Conservation (phyloP, 805 yeast genomes). For the Starmerella khaoyaiensis region DNA sequence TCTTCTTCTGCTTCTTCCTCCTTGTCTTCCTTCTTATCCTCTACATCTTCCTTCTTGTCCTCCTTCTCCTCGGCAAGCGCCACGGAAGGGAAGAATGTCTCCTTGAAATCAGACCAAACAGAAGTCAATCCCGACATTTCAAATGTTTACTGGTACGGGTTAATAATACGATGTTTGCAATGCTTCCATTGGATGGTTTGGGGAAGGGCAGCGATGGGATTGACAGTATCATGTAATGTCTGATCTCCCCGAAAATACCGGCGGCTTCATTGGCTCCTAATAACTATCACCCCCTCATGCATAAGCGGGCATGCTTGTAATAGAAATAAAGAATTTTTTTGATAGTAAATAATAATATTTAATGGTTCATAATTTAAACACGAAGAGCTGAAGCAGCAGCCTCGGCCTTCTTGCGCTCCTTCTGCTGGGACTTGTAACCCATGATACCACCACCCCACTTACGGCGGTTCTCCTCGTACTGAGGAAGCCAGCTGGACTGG, state of each 20-base stretch:
- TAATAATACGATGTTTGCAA: conserved; percentile 13
- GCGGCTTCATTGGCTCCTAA: no score
- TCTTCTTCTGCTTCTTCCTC: conserved; percentile 24
- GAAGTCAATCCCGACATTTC: conserved; percentile 21
- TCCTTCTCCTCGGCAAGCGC: conserved; percentile 59
- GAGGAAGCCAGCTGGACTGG: conserved; percentile 83
- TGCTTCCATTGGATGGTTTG: conserved; percentile 11
- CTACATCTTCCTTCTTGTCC: conserved; percentile 16
- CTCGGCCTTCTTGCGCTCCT: conserved; percentile 63
- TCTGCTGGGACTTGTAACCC: conserved; percentile 88
- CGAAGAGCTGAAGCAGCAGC: conserved; percentile 32
- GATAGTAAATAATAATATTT: not conserved
- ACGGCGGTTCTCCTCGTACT: conserved; percentile 91
- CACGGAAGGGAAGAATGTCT: conserved; percentile 60
- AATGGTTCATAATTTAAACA: conserved; percentile 19
- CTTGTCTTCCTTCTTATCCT: conserved; percentile 3
- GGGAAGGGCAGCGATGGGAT: no score
- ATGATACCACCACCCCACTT: conserved; percentile 99
- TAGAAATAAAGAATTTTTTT: not conserved
- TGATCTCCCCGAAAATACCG: not conserved
- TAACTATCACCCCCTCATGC: no score
- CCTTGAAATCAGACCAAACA: conserved; percentile 61
- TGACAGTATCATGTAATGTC: conserved; percentile 7
- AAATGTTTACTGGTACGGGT: conserved; percentile 1
- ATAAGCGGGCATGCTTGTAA: not conserved